phyloP scores from a whole-genome alignment of 2,329 filamentous ascomycete genomes.

The Monilinia aucupariae region DNA sequence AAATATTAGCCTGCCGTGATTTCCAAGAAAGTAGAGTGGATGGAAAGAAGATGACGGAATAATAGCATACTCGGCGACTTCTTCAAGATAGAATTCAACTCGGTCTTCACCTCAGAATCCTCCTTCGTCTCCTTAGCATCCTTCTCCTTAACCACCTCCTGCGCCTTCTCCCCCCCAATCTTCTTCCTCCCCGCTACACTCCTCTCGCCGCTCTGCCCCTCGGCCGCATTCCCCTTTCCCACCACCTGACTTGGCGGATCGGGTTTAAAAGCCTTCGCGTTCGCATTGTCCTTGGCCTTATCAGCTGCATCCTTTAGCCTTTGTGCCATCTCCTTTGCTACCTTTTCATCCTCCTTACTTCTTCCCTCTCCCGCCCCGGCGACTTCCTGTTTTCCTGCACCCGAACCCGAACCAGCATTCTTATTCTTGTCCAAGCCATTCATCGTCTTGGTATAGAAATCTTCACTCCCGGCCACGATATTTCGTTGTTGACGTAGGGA shows the following conservation, averaged over 20 bases:
- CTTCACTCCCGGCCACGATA: slow-evolving; percentile 44
- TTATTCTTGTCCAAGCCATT: slow-evolving; percentile 40
- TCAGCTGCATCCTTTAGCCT: slow-evolving; percentile 64
- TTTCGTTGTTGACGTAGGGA: slow-evolving; percentile 46
- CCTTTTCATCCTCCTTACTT: slow-evolving; percentile 49
- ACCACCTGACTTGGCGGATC: slow-evolving; percentile 54
- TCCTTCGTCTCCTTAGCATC: slow-evolving; percentile 46
- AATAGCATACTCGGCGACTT: slow-evolving; percentile 66
- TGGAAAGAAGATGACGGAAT: neutral
- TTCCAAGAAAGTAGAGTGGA: neutral
- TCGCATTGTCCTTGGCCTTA: slow-evolving; percentile 61
- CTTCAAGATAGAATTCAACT: slow-evolving; percentile 75
- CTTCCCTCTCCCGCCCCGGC: neutral
- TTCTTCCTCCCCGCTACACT: slow-evolving; percentile 50
- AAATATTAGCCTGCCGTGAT: slow-evolving; percentile 10
- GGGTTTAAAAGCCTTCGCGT: slow-evolving; percentile 59
- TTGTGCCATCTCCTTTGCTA: slow-evolving; percentile 51
- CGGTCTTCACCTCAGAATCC: slow-evolving; percentile 60
- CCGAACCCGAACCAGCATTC: neutral
- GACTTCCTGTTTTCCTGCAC: slow-evolving; percentile 1
- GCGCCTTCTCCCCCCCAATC: slow-evolving; percentile 29
- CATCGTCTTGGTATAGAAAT: slow-evolving; percentile 57
- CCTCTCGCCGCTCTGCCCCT: slow-evolving; percentile 32
- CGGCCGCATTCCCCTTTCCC: slow-evolving; percentile 37
- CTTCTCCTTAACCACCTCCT: slow-evolving; percentile 35